These are phyloP conservation scores for Malassezia caprae DNA, from an alignment of 1,284 basidiomycete genomes.

Conservation along the genomic window DNA sequence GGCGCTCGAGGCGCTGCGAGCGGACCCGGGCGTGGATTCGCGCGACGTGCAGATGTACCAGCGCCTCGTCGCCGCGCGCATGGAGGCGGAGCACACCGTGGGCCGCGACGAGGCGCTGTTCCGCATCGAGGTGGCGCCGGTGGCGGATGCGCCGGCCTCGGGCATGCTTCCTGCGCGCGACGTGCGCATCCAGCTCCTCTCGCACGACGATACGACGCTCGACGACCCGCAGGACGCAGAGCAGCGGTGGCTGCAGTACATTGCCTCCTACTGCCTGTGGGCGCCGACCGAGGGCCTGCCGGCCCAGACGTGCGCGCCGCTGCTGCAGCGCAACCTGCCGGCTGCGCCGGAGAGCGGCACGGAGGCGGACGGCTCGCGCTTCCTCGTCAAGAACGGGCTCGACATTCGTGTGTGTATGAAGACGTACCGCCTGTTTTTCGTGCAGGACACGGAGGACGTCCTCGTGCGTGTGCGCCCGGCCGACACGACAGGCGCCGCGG, in stretches of 20 bases:
- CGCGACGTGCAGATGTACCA: conserved; percentile 56
- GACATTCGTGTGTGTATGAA: conserved; percentile 48
- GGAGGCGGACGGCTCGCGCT: conserved; percentile 20
- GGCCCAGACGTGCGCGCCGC: conserved; percentile 35
- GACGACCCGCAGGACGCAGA: conserved; percentile 74
- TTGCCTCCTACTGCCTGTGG: conserved; percentile 63
- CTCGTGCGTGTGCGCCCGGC: conserved; percentile 34
- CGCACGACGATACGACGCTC: conserved; percentile 74
- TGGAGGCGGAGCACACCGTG: conserved; percentile 69
- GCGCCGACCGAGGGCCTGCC: conserved; percentile 45
- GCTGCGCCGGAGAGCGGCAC: conserved; percentile 2
- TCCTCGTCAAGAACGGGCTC: conserved; percentile 55
- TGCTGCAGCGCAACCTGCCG: conserved; percentile 33
- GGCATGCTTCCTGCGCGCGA: conserved; percentile 53
- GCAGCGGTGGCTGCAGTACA: conserved; percentile 77
- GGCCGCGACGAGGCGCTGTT: conserved; percentile 84
- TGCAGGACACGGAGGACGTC: conserved; percentile 49
- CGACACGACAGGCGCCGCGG: conserved; percentile 17
- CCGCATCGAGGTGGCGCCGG: conserved; percentile 58
- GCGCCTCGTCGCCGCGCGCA: conserved; percentile 73
- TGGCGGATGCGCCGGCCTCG: background rate
- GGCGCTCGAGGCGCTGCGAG: conserved; percentile 23
- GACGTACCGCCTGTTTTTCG: conserved; percentile 51
- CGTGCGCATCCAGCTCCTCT: conserved; percentile 74
- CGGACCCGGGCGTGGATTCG: conserved; percentile 27